Evolutionary conservation across 2,329 filamentous ascomycete species (phyloP).

Genomic region (Clonostachys byssicola): DNA sequence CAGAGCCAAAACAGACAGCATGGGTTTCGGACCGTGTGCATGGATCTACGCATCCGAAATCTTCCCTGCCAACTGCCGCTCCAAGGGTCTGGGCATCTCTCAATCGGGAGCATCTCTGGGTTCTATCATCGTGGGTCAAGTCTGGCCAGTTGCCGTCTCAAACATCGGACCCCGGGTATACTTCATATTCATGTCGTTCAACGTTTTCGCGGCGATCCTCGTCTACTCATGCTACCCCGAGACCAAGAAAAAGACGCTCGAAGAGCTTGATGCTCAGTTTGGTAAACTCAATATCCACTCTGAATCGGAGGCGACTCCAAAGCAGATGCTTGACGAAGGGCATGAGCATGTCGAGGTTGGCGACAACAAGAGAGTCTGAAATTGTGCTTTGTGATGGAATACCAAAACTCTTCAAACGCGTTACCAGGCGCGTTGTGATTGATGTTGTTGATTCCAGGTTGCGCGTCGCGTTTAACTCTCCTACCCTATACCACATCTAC

Average conservation of each 20-base stretch:
- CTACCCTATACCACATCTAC: no score
- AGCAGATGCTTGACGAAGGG: conserved; percentile 13
- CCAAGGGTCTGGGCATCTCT: conserved; percentile 10
- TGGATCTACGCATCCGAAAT: conserved; percentile 12
- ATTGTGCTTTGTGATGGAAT: no score
- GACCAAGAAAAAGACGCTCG: conserved; percentile 64
- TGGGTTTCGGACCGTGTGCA: conserved; percentile 11
- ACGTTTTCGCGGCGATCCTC: conserved; percentile 8
- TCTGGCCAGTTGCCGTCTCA: conserved; percentile 11
- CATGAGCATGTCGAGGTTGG: conserved; percentile 6
- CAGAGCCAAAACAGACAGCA: conserved; percentile 5
- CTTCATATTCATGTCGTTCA: conserved; percentile 14
- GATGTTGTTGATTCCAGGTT: no score
- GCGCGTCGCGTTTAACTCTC: no score
- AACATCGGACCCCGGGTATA: conserved; percentile 10
- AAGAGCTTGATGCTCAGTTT: conserved; percentile 41
- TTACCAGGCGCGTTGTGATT: no score
- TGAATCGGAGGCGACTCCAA: conserved; percentile 12
- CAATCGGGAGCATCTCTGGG: conserved; percentile 9
- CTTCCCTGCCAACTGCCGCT: conserved; percentile 10
- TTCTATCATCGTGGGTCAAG: conserved; percentile 10
- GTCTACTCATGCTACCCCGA: conserved; percentile 40
- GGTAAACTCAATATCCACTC: conserved; percentile 14
- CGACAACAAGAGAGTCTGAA: background rate
- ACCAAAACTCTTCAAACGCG: no score